Percentiles rank a stretch among this genome's conserved stretches.
Conservation (phyloP, 2,329 filamentous ascomycete genomes). For the Tothia fuscella region DNA sequence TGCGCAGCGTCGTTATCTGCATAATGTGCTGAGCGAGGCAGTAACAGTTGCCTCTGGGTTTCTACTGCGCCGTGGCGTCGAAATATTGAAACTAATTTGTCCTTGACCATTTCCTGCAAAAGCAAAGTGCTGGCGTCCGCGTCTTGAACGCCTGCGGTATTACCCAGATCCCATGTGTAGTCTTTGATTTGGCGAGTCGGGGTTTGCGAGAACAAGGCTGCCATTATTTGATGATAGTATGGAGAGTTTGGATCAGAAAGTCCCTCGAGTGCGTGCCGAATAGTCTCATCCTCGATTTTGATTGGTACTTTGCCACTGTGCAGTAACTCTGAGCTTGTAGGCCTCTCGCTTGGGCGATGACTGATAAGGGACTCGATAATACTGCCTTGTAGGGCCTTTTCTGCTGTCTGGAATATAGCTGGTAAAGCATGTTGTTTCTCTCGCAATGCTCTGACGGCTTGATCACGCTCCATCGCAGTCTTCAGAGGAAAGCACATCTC, state of each 20-base stretch:
- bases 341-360: constrained; percentile 71
- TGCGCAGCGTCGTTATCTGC: constrained; percentile 56
- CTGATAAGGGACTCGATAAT: constrained; percentile 72
- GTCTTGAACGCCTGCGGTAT: constrained; percentile 17
- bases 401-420: constrained; percentile 56
- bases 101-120: constrained; percentile 61
- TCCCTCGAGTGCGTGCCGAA: constrained; percentile 69
- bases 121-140: constrained; percentile 45
- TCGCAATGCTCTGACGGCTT: constrained; percentile 57
- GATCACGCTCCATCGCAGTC: constrained; percentile 51
- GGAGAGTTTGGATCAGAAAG: constrained; percentile 73
- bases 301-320: constrained; percentile 79
- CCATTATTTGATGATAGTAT: constrained; percentile 81
- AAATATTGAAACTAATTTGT: constrained; percentile 66
- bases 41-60: constrained; percentile 58
- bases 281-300: constrained; percentile 85
- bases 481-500: constrained; percentile 71
- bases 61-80: constrained; percentile 83
- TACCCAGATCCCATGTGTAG: constrained; percentile 36
- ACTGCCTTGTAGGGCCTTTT: constrained; percentile 56
- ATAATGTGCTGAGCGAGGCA: constrained; percentile 75
- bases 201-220: constrained; percentile 63
- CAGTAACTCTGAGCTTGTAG: constrained; percentile 69
- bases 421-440: constrained; percentile 59
- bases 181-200: constrained; percentile 71